phyloP scores from a whole-genome alignment of 2,329 filamentous ascomycete genomes.

The Atkinsonella hypoxylon region DNA sequence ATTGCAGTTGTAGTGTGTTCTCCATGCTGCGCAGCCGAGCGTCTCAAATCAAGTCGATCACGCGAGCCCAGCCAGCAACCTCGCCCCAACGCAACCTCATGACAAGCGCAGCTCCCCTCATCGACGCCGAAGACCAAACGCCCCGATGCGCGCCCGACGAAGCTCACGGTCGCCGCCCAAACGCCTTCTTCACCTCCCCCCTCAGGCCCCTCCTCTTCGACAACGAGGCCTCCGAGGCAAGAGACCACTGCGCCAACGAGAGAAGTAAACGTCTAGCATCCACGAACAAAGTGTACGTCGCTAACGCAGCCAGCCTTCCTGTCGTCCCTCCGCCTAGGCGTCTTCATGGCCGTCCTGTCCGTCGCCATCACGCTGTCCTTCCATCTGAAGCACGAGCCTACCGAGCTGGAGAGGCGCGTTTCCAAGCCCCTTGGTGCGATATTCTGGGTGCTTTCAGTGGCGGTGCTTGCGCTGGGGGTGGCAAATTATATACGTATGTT shows the following conservation, averaged over 20 bases:
- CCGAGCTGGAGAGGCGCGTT: slow-evolving; percentile 58
- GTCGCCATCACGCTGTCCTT: slow-evolving; percentile 90
- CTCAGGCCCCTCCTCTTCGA: slow-evolving; percentile 60
- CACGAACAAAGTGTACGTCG: no score
- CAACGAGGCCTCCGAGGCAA: slow-evolving; percentile 61
- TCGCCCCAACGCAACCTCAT: no score
- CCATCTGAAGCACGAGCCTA: slow-evolving; percentile 67
- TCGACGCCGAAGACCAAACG: no score
- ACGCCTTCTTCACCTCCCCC: slow-evolving; percentile 44
- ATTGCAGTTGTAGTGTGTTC: no score
- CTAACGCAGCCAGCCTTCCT: slow-evolving; percentile 52
- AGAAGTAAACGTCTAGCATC: no score
- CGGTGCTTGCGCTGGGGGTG: slow-evolving; percentile 66
- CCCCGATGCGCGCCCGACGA: no score
- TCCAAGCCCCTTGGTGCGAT: slow-evolving; percentile 74
- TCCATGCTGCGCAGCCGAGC: no score
- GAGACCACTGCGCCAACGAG: slow-evolving; percentile 72
- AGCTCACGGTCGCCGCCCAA: slow-evolving; percentile 9
- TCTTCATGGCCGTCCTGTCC: slow-evolving; percentile 84
- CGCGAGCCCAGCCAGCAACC: no score
- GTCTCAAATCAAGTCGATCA: no score
- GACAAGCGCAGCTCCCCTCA: no score
- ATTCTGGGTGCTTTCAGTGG: slow-evolving; percentile 73
- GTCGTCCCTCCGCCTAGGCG: slow-evolving; percentile 76
- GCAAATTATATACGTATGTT: slow-evolving; percentile 66